Evolutionary conservation across 768 basidiomycete genomes (phyloP), one percentile per base, ranked within the genome.

Genomic region (Tylopilus plumbeoviolaceoides): DNA sequence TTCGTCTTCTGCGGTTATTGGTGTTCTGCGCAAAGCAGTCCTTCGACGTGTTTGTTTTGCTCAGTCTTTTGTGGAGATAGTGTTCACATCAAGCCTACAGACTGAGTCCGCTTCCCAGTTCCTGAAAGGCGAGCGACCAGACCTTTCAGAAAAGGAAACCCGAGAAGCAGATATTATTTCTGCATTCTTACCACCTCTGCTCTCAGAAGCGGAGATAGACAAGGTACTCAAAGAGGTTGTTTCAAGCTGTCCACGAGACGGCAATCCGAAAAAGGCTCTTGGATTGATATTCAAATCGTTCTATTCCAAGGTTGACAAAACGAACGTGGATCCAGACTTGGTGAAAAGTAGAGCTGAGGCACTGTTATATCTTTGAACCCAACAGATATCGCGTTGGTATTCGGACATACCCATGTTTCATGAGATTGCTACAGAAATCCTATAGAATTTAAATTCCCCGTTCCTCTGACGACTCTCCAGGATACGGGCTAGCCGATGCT

Each of bases 61-160:
- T 39, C 36, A 36, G 7, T 51, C 45, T 40, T 51, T 43, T 39
- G 4, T 15, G 27, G 31, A 25, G 39, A 23, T 28, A 18, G 23
- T 51, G 25, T 47, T 66, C 43, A 63, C 28, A 11, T 43, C 35
- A 41, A 47, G 40, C 31, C 51, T 43, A 40, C 49, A 90, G 88
- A 72, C 64, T 5, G 86, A 87, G 47, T 78, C 85, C 40, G 81
- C 80, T 18, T 59, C 69, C 9, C 78, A 82, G 59, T 90, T 80
- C 59, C 57, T 59, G 12, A 70, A 77, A 61, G 85, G 82, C 21
- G 73, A 77, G n/a, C 78, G 88, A 41, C 68, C 69, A 1, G 87
- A 89, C 50, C 78, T 89, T 36, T 86, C 84, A 21, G 75, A 76
- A 41, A 83, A 81, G 58, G 86, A 88, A 69, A 62, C 66, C 6